Conservation (phyloP, 345 rosid species). For the Ricinus communis region DNA sequence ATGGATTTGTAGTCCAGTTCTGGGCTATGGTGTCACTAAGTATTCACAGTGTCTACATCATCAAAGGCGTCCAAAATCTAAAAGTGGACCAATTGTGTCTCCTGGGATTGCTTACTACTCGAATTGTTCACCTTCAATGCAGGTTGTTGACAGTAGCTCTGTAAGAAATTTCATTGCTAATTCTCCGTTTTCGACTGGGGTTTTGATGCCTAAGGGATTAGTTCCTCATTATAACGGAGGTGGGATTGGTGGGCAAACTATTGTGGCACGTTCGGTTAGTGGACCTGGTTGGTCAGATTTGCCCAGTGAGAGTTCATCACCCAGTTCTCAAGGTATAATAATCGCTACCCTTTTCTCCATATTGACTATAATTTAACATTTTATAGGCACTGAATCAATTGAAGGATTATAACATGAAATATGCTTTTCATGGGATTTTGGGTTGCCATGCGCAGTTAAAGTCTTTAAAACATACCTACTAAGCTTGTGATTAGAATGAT, state of each 20-base stretch:
- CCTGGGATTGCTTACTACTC: slow-evolving; percentile 55
- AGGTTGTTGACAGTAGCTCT: slow-evolving; percentile 41
- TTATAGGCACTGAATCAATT: not conserved
- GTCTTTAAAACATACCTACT: too few species aligned
- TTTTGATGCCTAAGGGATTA: slow-evolving; percentile 61
- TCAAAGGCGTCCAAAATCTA: slow-evolving; percentile 73
- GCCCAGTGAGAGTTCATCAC: slow-evolving; percentile 53
- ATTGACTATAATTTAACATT: slow-evolving; percentile 4
- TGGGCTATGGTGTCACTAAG: slow-evolving; percentile 40
- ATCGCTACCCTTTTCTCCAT: not conserved
- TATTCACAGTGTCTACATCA: slow-evolving; percentile 36
- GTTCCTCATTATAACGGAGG: slow-evolving; percentile 39
- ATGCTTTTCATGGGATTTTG: not conserved
- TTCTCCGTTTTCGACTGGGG: slow-evolving; percentile 78
- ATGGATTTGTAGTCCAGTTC: slow-evolving; percentile 89
- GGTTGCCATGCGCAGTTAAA: too few species aligned
- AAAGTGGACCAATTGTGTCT: slow-evolving; percentile 78
- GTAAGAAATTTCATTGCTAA: slow-evolving; percentile 46
- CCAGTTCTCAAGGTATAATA: slow-evolving; percentile 49
- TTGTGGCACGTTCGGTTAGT: slow-evolving; percentile 37
- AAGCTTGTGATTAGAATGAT: not conserved
- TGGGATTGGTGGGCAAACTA: slow-evolving; percentile 24
- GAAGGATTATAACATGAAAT: not conserved
- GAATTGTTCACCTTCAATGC: slow-evolving; percentile 44
- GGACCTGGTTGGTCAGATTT: slow-evolving; percentile 54